Base-by-base conservation (phyloP, 2,329 filamentous ascomycete genomes). In the Penicillium brevicompactum region DNA sequence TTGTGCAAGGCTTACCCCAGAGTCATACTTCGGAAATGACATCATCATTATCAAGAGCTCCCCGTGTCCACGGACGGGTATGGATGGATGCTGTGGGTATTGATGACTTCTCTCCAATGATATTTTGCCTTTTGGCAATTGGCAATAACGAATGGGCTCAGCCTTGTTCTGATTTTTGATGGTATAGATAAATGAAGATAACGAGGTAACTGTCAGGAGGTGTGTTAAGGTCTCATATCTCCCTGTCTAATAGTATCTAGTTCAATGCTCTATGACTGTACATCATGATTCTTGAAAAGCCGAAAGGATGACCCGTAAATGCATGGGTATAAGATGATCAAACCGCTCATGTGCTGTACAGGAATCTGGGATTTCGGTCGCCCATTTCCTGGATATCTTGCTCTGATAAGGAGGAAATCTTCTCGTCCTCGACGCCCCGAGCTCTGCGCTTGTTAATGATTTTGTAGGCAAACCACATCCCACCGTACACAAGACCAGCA, bases 391-490 rank as follows among this genome's bases (percentile, higher is more conserved):
- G 66, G 50, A 78, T 74, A 34, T 76, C 73, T 24, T 75, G 73
- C 42, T 78, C 74, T 4, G 71, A 67, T 64, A 76, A 70, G 5
- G 69, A 73, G 2, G 64, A 65, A 43, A 76, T 68, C 52, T 71
- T 76, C 5, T 68, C 65, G 56, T 78, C 73, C 53, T 76, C 70
- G 11, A 71, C 58, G 2, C 75, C 76, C 22, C 63, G 60, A 4
- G 60, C 69, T 55, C 72, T 67, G 38, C 66, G 70, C 59, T 70
- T 74, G 56, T 87, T 87, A 64, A 78, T 70, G 13, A 71, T 60
- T 34, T 68, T 63, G 60, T 82, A 84, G 72, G 78, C 83, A 57
- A 77, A 72, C 80, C 80, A 85, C 73, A 87, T 76, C 27, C 82
- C 71, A 3, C 70, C 78, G 62, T 83, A 87, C 4, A 85, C 71